Evolutionary conservation across 345 rosid genomes (phyloP), one percentile per base, ranked within the genome.

Genomic region (Viola odorata): DNA sequence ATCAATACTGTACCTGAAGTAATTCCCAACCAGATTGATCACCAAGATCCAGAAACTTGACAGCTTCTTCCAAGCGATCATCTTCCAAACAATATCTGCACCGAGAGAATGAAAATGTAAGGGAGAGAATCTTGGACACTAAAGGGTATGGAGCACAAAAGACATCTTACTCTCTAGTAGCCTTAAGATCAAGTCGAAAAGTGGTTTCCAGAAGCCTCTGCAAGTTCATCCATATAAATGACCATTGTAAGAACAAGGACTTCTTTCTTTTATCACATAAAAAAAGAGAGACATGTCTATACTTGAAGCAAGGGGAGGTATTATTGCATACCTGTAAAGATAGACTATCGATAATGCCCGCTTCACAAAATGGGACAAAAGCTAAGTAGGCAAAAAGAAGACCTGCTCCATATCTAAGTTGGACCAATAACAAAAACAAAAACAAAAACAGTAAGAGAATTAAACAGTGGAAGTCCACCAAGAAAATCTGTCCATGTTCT

Each of bases 161-260:
- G 47, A 47, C 23, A 42, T 63, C 98, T 81, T 87, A 92, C 98
- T 92, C 96, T 87, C 94, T 82, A 50, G 83, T 69, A 32, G 96
- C 96, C 70, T 81, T 85, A 53, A 92, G 68, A 80, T 92, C 98
- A 76, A 92, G 88, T 69, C 65, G 74, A 80, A 92, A 92, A 48
- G 98, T 89, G 79, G 74, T 92, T 73, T 92, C 96, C 56, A 89
- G 72, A 59, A 92, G 96, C 75, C 96, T 78, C 98, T 92, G 91
- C 78, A 81, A 66, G 57, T 67, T 73, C 66, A 67, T 45, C 45
- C 7, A 66, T 23, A 23, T 16, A 37, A 52, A 54, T 39, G 51
- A 45, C 39, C 17, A 61, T 12, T 50, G 13, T 71, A 51, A 50
- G 69, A 2, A 12, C 16, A 50, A 41, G 16, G 10, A 16, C 17